These are phyloP conservation scores for Pascua sp. DNA, from an alignment of 1,284 basidiomycete genomes.

Conservation along the genomic window DNA sequence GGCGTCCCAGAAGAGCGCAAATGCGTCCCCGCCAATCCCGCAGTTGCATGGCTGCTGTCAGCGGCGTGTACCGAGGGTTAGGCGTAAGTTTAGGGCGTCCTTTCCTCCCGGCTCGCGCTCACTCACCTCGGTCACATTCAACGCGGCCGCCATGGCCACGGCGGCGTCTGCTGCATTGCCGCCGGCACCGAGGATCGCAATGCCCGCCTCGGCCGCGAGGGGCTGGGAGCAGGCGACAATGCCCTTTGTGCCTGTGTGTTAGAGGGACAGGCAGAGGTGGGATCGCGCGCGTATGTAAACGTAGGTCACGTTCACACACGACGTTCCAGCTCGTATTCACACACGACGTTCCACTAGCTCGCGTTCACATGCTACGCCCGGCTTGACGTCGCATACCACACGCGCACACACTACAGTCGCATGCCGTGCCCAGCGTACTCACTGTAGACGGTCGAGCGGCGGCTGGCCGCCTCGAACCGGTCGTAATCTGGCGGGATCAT, in stretches of 20 bases:
- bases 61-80: conserved; percentile 55
- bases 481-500: conserved; percentile 2
- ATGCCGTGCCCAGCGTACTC: too few relatives aligned
- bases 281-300: too few relatives aligned
- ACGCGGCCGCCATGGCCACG: conserved; percentile 75
- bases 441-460: conserved; percentile 30
- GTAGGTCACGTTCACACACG: too few relatives aligned
- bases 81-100: too few relatives aligned
- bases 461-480: conserved; percentile 19
- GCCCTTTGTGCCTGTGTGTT: conserved; percentile 76
- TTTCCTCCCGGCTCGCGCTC: too few relatives aligned
- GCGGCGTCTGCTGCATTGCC: conserved; percentile 84
- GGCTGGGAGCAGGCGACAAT: conserved; percentile 81
- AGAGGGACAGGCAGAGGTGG: conserved; percentile 57
- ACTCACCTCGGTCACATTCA: conserved; percentile 74
- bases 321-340: too few relatives aligned
- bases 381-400: too few relatives aligned
- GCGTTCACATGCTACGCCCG: too few relatives aligned
- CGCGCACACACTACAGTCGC: too few relatives aligned
- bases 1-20: conserved; percentile 87
- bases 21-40: conserved; percentile 60
- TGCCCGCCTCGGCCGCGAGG: conserved; percentile 74
- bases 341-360: too few relatives aligned
- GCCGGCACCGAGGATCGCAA: conserved; percentile 76
- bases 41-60: conserved; percentile 26